Evolutionary conservation across 495 filamentous ascomycete genomes (phyloP), one percentile per base, ranked within the genome.

Genomic region (Xylaria flabelliformis): DNA sequence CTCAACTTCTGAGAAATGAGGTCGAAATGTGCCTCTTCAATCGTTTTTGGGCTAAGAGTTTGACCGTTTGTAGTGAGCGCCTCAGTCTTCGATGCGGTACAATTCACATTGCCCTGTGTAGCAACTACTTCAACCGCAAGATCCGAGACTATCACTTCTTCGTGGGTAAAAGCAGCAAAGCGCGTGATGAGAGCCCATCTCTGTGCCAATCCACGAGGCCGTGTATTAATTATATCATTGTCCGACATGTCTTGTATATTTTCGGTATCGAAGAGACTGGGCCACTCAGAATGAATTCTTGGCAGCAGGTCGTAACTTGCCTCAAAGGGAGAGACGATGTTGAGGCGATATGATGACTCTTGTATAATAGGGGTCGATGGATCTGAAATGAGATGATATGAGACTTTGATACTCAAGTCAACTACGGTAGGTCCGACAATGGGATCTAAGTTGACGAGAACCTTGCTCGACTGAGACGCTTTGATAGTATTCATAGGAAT

Each of bases 281-380:
- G 95, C 95, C 95, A 98, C 10, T 91, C 89, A 1, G 88, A 83
- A 82, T 97, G 90, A 6, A 97, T 79, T 4, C 90, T 88, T 17
- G 96, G 94, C 2, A 88, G 83, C 74, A 97, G 91, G 65, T 95
- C 92, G 75, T 94, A 97, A 74, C 90, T 93, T 9, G 94, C 92
- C 81, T 97, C 93, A 73, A 98, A 97, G 9, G 96, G 94, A 46
- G 88, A 90, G 65, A 92, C 85, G 67, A 98, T 85, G 19, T 90
- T 87, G 17, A 99, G 76, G 17, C 90, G 89, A 24, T 90, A 87
- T 0, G 86, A 83, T 7, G 90, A 77, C 1, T 87, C 88, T 77
- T 95, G 95, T 4, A 90, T 88, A 10, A 98, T 91, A 7, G 92
- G 92, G 2, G 96, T 98, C 58, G 92, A 91, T 6, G 90, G 86